phyloP scores from a whole-genome alignment of 108 stramenopile genomes.

The Nitzschia inconspicua region DNA sequence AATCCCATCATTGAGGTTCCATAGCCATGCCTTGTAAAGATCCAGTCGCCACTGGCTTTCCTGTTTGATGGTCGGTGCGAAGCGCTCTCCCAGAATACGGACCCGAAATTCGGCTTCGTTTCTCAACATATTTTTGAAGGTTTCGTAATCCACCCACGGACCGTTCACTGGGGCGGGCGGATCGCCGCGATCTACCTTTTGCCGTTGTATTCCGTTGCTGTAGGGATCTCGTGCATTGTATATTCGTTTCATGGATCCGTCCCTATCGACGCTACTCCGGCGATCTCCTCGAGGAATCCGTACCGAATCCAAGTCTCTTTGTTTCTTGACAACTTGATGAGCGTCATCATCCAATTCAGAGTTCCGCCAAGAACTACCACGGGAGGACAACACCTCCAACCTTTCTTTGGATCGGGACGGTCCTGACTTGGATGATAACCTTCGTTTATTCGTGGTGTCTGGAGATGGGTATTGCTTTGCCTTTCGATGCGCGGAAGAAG shows the following conservation, averaged over 20 bases:
- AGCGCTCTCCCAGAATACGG: conserved; percentile 55
- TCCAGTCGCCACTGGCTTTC: conserved; percentile 79
- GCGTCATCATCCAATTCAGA: too few species aligned
- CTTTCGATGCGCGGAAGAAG: too few species aligned
- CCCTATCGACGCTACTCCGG: not conserved
- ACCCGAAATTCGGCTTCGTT: conserved; percentile 66
- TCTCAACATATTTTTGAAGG: conserved; percentile 63
- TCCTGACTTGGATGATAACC: too few species aligned
- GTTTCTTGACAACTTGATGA: too few species aligned
- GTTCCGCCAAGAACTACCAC: too few species aligned
- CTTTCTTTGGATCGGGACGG: too few species aligned
- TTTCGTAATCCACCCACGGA: conserved; percentile 76
- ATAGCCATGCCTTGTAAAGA: conserved; percentile 80
- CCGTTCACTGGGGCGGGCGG: conserved; percentile 48
- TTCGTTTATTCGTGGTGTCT: not conserved
- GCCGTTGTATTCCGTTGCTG: not conserved
- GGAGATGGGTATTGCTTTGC: too few species aligned
- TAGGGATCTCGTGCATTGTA: not conserved
- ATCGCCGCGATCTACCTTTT: conserved; percentile 3
- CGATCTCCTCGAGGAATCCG: not conserved
- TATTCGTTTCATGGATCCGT: conserved; percentile 7
- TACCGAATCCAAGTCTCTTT: not conserved
- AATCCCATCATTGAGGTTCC: conserved; percentile 61
- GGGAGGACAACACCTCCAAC: too few species aligned
- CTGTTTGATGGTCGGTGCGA: conserved; percentile 61